phyloP scores from a whole-genome alignment of 805 yeast genomes.

The Candida anglica region DNA sequence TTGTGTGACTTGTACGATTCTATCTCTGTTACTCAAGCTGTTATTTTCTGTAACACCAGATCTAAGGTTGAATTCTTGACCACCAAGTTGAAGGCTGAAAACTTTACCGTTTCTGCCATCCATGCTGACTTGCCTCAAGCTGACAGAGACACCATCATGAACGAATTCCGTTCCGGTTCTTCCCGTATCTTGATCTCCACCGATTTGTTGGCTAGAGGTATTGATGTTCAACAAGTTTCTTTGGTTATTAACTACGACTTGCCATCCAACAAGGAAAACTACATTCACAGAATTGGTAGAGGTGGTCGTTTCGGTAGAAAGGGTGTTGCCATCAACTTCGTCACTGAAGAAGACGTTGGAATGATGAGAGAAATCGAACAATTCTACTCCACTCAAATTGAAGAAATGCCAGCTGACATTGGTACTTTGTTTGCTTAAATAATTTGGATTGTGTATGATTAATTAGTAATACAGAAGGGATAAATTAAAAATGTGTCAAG shows the following conservation, averaged over 20 bases:
- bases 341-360: slow-evolving; percentile 73
- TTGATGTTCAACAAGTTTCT: slow-evolving; percentile 96
- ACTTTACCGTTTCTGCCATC: slow-evolving; percentile 91
- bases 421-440: slow-evolving; percentile 43
- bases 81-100: slow-evolving; percentile 65
- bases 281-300: slow-evolving; percentile 97
- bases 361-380: slow-evolving; percentile 82
- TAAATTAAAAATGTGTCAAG: background rate
- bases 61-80: slow-evolving; percentile 89
- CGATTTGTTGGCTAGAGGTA: slow-evolving; percentile 96
- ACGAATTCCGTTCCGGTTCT: slow-evolving; percentile 91
- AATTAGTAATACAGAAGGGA: background rate
- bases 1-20: slow-evolving; percentile 94
- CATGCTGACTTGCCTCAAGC: slow-evolving; percentile 94
- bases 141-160: slow-evolving; percentile 93
- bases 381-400: slow-evolving; percentile 85
- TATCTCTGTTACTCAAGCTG: slow-evolving; percentile 93
- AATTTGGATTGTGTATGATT: too few species aligned
- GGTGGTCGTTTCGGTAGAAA: slow-evolving; percentile 98
- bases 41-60: slow-evolving; percentile 95
- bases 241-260: slow-evolving; percentile 92
- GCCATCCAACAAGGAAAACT: slow-evolving; percentile 87
- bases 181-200: slow-evolving; percentile 91
- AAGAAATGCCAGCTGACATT: slow-evolving; percentile 84
- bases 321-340: slow-evolving; percentile 95